Evolutionary conservation across 179 eudicot species (phyloP).

Genomic region (Silene coronaria): DNA sequence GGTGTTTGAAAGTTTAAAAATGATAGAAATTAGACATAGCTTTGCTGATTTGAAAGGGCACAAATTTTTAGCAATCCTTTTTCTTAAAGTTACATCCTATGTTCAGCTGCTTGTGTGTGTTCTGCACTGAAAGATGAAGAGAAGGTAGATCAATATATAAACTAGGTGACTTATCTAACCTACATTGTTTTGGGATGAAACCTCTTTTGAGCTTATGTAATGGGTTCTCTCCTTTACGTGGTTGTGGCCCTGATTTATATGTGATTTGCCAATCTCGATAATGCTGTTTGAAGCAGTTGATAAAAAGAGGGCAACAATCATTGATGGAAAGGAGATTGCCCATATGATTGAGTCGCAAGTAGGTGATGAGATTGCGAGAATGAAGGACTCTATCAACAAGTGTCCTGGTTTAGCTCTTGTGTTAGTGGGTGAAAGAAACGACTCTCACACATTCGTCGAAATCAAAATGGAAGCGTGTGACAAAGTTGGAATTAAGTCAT

Average conservation of each 20-base stretch:
- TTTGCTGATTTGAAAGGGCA: not conserved
- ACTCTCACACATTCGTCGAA: slow-evolving; percentile 41
- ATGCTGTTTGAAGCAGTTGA: slow-evolving; percentile 25
- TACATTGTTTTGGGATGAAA: too few species aligned
- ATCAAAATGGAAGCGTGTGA: slow-evolving; percentile 49
- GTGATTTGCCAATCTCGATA: not conserved
- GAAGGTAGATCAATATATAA: too few species aligned
- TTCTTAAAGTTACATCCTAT: too few species aligned
- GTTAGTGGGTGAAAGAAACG: slow-evolving; percentile 44
- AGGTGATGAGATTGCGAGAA: slow-evolving; percentile 34
- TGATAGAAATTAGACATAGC: not conserved
- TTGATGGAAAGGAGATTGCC: slow-evolving; percentile 48
- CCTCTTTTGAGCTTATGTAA: too few species aligned
- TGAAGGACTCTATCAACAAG: slow-evolving; percentile 34
- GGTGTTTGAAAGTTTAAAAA: not conserved
- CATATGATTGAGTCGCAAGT: slow-evolving; percentile 35
- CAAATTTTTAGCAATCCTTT: not conserved
- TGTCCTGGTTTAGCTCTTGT: slow-evolving; percentile 47
- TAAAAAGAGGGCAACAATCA: slow-evolving; percentile 27
- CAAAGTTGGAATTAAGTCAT: slow-evolving; percentile 45
- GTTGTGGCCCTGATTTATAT: not conserved
- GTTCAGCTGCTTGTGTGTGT: too few species aligned
- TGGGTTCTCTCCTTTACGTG: too few species aligned
- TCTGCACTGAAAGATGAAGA: too few species aligned
- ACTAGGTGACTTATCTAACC: too few species aligned